Evolutionary conservation across 2,329 filamentous ascomycete species (phyloP), one percentile per base, ranked within the genome.

Genomic region (Trichoderma afroharzianum): DNA sequence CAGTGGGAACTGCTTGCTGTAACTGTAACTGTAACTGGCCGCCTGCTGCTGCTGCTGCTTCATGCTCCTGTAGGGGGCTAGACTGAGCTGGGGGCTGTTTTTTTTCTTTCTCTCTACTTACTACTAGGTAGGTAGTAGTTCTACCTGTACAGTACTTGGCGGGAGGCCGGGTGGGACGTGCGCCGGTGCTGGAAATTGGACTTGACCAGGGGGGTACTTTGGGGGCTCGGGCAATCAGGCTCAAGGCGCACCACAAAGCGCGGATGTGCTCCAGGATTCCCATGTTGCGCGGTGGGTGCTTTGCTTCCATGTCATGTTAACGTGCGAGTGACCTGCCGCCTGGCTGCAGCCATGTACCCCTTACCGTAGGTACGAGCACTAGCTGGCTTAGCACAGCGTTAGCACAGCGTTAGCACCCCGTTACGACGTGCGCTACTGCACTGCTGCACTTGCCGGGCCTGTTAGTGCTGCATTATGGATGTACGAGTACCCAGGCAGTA

Each of bases 121-220:
- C n/a, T n/a, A n/a, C n/a, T n/a, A n/a, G n/a, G n/a, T n/a, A n/a
- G n/a, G n/a, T n/a, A n/a, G n/a, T n/a, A 26, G 36, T 8, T n/a
- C 32, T 39, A 18, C 3, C 21, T 58, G 39, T 21, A 24, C 21
- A 47, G 39, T 21, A 24, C n/a, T 53, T 53, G n/a, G 47, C 43
- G 43, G 55, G 55, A 30, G 57, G n/a, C 62, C 21, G 24, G 62
- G 68, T 73, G 73, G 73, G 57, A 63, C 68, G 68, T 71, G 68
- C 68, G 55, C 68, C 68, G 61, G 62, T 72, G 55, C 71, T 74
- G 73, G 73, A 74, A 74, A 73, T 73, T 74, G 69, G 71, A 36
- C 57, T 33, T 39, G 71, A 68, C 68, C 59, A 47, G 71, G 68
- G 68, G 70, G 33, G 33, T 36, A 36, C 33, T 36, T 36, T 36